These are phyloP conservation scores for Phialophora verrucosa DNA, from an alignment of 2,329 filamentous ascomycete species.

Conservation along the genomic window DNA sequence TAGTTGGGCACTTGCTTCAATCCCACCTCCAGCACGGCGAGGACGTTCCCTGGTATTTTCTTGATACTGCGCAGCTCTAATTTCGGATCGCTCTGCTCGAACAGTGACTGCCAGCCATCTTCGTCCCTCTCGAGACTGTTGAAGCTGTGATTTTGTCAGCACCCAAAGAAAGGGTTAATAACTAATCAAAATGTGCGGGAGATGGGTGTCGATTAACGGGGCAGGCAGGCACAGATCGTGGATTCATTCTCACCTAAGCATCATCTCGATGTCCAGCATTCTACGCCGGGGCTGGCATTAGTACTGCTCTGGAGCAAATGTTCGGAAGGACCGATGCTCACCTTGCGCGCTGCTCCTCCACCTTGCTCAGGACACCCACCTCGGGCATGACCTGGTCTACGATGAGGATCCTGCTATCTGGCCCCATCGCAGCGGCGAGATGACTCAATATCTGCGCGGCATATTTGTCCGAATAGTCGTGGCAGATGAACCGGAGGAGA, in stretches of 20 bases:
- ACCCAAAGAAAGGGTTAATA: not conserved
- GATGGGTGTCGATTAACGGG: not conserved
- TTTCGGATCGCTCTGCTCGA: constrained; percentile 29
- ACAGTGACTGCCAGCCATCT: constrained; percentile 33
- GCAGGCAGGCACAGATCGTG: not conserved
- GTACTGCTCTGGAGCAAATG: not conserved
- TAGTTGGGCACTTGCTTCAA: constrained; percentile 1
- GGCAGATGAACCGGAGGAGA: constrained; percentile 47
- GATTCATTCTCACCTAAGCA: constrained; percentile 29
- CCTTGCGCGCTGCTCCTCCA: constrained; percentile 15
- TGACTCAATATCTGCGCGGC: constrained; percentile 44
- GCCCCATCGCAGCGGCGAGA: constrained; percentile 45
- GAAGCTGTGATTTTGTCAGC: not conserved
- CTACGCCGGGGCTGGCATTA: not conserved
- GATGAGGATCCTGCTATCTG: constrained; percentile 44
- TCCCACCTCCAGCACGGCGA: constrained; percentile 29
- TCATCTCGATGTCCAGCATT: constrained; percentile 36
- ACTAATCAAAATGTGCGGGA: not conserved
- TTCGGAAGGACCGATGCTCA: not conserved
- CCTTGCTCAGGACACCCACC: constrained; percentile 11
- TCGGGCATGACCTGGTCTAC: constrained; percentile 40
- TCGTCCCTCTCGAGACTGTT: constrained; percentile 34
- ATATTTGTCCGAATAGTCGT: constrained; percentile 49
- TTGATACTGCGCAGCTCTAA: constrained; percentile 30
- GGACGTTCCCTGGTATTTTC: constrained; percentile 24